These are phyloP conservation scores for Kwoniella heveanensis DNA, from an alignment of 768 basidiomycete genomes.

Conservation along the genomic window DNA sequence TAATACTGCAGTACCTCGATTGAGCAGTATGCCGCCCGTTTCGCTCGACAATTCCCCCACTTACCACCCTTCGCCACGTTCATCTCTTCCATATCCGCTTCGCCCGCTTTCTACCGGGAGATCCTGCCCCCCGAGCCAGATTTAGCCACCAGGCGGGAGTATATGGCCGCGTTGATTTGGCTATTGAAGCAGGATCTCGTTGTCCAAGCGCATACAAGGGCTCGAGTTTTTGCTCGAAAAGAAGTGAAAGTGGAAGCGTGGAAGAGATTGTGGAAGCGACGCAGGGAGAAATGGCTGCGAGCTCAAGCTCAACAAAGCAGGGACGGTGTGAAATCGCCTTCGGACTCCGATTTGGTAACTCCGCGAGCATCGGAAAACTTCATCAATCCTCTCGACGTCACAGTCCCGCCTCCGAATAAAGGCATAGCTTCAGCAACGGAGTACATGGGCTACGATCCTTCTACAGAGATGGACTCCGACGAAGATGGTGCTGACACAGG, in stretches of 20 bases:
- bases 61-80: slow-evolving; percentile 60
- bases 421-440: slow-evolving; percentile 12
- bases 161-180: slow-evolving; percentile 85
- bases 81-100: slow-evolving; percentile 72
- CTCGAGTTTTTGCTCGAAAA: slow-evolving; percentile 77
- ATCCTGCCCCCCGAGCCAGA: slow-evolving; percentile 61
- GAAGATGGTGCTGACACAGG: slow-evolving; percentile 31
- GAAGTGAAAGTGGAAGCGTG: slow-evolving; percentile 73
- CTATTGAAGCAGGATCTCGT: slow-evolving; percentile 84
- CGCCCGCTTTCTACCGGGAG: slow-evolving; percentile 71
- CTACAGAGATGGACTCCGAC: slow-evolving; percentile 42
- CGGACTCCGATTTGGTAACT: slow-evolving; percentile 29
- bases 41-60: slow-evolving; percentile 27
- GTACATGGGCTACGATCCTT: slow-evolving; percentile 37
- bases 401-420: slow-evolving; percentile 25
- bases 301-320: too few relatives aligned
- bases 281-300: slow-evolving; percentile 43
- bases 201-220: slow-evolving; percentile 78
- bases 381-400: slow-evolving; percentile 27
- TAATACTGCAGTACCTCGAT: slow-evolving; percentile 60
- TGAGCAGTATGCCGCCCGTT: slow-evolving; percentile 52
- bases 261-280: slow-evolving; percentile 39
- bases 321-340: slow-evolving; percentile 9
- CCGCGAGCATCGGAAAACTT: slow-evolving; percentile 21
- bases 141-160: slow-evolving; percentile 61